Conservation (phyloP, 441 rosid species). For the Pelargonium fulgidum region DNA sequence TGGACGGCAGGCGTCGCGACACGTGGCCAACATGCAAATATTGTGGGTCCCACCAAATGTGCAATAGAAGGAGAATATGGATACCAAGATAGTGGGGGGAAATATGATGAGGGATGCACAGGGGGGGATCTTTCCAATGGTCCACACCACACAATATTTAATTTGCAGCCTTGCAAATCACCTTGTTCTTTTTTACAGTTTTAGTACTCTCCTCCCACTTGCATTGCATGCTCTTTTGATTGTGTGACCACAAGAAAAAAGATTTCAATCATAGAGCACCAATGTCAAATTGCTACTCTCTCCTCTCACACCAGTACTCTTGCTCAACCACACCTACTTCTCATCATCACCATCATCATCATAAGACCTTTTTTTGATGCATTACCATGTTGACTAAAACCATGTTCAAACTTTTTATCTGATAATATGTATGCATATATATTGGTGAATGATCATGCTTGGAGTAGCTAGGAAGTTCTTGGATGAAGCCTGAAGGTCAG, state of each 20-base stretch:
- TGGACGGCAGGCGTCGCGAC: constrained; percentile 18
- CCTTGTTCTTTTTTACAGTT: no score
- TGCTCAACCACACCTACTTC: neutral
- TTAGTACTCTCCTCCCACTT: constrained; percentile 16
- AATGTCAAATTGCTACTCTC: constrained; percentile 17
- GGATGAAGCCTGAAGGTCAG: no score
- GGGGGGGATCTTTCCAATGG: constrained; percentile 26
- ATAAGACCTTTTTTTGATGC: constrained; percentile 18
- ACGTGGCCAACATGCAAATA: constrained; percentile 70
- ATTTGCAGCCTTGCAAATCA: no score
- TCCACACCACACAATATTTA: constrained; percentile 13
- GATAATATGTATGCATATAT: no score
- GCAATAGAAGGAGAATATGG: constrained; percentile 26
- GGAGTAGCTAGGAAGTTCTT: no score
- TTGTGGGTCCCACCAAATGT: constrained; percentile 13
- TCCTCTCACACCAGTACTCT: neutral
- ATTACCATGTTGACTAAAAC: constrained; percentile 47
- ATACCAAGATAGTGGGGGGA: constrained; percentile 45
- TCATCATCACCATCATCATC: neutral
- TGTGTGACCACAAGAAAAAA: neutral
- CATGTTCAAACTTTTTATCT: constrained; percentile 3
- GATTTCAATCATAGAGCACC: constrained; percentile 35
- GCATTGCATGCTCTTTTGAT: constrained; percentile 32
- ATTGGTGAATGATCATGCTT: no score
- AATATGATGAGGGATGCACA: constrained; percentile 32